A percentile compares a stretch with the other conserved stretches of the same genome.
These are phyloP conservation scores for Tricholoma terreum DNA, from an alignment of 768 basidiomycete species.

Conservation along the genomic window DNA sequence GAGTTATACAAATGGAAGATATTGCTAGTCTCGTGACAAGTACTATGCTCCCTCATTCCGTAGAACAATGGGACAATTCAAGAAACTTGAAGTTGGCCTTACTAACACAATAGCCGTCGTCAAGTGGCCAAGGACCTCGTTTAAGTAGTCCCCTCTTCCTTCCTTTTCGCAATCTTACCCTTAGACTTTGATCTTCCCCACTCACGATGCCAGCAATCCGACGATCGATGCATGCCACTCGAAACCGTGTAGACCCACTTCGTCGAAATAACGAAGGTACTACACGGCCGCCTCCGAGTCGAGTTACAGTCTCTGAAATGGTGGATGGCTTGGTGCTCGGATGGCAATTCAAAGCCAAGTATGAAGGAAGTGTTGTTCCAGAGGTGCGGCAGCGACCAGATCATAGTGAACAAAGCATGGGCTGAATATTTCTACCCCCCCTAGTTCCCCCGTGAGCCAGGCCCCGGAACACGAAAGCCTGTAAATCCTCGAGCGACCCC, in stretches of 20 bases:
- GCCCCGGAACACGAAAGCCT: conserved; percentile 20
- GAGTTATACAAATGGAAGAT: no score
- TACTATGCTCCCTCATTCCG: background rate
- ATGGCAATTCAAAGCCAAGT: conserved; percentile 2
- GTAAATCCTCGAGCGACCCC: conserved; percentile 34
- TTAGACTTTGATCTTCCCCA: background rate
- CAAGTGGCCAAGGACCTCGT: conserved; percentile 1
- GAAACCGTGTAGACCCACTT: conserved; percentile 4
- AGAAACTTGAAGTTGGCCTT: no score
- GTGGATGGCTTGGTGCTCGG: conserved; percentile 2
- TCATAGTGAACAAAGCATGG: background rate
- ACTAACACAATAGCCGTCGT: background rate
- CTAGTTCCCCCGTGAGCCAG: conserved; percentile 7
- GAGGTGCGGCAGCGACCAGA: conserved; percentile 1
- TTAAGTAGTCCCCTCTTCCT: background rate
- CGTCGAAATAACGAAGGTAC: background rate
- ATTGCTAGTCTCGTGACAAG: no score
- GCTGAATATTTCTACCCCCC: background rate
- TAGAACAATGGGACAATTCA: background rate
- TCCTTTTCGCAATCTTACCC: background rate
- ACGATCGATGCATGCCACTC: background rate
- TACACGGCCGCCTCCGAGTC: background rate
- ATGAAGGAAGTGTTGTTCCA: background rate
- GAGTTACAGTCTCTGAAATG: background rate
- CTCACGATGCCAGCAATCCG: background rate